Evolutionary conservation across 768 basidiomycete species (phyloP), one percentile per base, ranked within the genome.

Genomic region (Zangia roseola): DNA sequence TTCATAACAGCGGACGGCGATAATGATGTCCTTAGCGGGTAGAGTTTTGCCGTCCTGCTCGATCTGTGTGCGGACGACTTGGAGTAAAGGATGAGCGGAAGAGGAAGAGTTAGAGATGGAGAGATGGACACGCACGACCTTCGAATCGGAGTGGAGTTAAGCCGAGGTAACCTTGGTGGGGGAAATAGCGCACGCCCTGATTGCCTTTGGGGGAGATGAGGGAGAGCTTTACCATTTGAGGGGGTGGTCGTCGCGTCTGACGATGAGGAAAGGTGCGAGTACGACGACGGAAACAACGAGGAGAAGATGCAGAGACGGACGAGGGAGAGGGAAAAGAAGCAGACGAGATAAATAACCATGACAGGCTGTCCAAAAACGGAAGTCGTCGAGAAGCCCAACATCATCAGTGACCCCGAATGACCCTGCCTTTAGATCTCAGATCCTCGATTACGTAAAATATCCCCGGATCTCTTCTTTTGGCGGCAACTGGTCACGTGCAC

Each of bases 1-100:
- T 73, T 93, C 90, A 64, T 91, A 91, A 69, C 90, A 93, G 37
- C 89, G 80, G 37, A 93, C 79, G n/a, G 83, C 79, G 58, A 95
- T 75, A 43, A 79, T 76, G 57, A 91, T 70, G 34, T 82, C 80
- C 57, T 78, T 83, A 56, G 84, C 83, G 10, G 72, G 80, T 46
- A 94, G 74, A 16, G 75, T 77, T 63, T 83, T 88, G 23, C 72
- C 71, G 69, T 91, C 90, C 17, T 78, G 77, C 57, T 91, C 89
- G 45, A 85, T 70, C 53, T 74, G 78, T 36, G 86, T 88, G 53
- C 82, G 76, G 30, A 92, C 85, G 62, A 85, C 82, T 88, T 37
- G 56, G 47, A 56, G 49, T 19, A 44, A 6, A 13, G 6, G 49
- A 9, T 47, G 54, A 53, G 47, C 16, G 30, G 37, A 3, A 6